Evolutionary conservation across 2,329 filamentous ascomycete genomes (phyloP), one percentile per base, ranked within the genome.

Genomic region (Pyrenochaeta sp.): DNA sequence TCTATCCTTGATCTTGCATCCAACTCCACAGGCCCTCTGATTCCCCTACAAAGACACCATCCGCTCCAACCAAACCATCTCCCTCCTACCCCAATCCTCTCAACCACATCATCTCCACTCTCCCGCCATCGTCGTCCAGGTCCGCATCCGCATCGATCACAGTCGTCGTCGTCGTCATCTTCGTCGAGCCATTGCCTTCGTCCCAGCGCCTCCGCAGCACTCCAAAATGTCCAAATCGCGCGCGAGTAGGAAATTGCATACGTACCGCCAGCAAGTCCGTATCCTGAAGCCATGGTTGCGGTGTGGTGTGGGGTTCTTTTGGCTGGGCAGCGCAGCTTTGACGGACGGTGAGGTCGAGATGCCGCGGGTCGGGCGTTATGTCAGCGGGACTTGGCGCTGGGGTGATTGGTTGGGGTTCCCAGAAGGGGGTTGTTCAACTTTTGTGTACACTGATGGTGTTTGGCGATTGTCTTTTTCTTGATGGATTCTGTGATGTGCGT

Each of bases 241-340:
- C 21, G 44, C 26, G 20, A 21, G 14, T 9, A n/a, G 26, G 17
- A 6, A 7, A 6, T 3, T 26, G 3, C 38, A 13, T 48, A 78
- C 85, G 63, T 77, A 90, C 89, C 89, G 75, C 89, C 89, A 72
- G 84, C 81, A 73, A 95, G 80, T 74, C 89, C 89, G 74, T 86
- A 93, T 76, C 89, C 89, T 67, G 89, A 92, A 74, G 89, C 81
- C 89, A 93, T 93, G 68, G 63, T 75, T 48, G 65, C 48, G 53
- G 58, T 65, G 62, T 61, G 46, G 48, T 59, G 60, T 61, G 59
- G 55, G 60, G 57, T 59, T 56, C 47, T 36, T 34, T 46, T 28
- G 32, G 13, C 39, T 32, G 39, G 37, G 42, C 31, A 36, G 24
- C 14, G 23, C 20, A 31, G 40, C 22, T 41, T 34, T 17, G 27